Conservation (phyloP, 352 stramenopile genomes). For the Phytophthora fragariaefolia region DNA sequence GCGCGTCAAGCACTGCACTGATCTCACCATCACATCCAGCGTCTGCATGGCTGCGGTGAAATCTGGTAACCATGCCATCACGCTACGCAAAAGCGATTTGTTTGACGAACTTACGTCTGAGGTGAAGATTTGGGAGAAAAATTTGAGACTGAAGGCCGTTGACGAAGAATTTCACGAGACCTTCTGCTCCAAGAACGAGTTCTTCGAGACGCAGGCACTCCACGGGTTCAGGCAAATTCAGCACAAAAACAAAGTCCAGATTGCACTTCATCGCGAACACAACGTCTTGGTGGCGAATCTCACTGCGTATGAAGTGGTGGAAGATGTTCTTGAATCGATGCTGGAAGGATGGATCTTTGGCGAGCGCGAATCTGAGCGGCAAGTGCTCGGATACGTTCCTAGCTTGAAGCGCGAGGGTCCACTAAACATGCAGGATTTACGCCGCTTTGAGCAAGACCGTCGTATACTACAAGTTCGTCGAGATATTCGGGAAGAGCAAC, state of each 20-base stretch:
- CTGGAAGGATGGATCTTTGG: constrained; percentile 97
- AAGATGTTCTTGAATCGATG: constrained; percentile 95
- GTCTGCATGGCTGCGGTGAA: constrained; percentile 74
- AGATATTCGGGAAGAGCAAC: constrained; percentile 44
- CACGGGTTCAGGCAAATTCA: constrained; percentile 92
- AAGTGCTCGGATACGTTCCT: constrained; percentile 80
- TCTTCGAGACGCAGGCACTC: constrained; percentile 90
- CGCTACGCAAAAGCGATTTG: constrained; percentile 68
- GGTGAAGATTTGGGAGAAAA: constrained; percentile 71
- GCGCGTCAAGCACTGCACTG: constrained; percentile 62
- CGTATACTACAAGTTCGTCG: constrained; percentile 45
- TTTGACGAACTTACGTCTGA: constrained; percentile 79
- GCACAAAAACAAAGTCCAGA: constrained; percentile 76
- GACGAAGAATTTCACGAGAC: constrained; percentile 94
- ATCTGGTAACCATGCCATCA: constrained; percentile 51
- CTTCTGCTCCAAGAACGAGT: constrained; percentile 78
- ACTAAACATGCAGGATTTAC: constrained; percentile 74
- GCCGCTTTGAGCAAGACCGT: constrained; percentile 60
- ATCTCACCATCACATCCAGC: constrained; percentile 56
- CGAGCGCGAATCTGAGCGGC: constrained; percentile 84
- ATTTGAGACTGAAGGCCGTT: constrained; percentile 77
- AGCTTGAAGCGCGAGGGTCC: constrained; percentile 86
- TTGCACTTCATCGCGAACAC: constrained; percentile 88
- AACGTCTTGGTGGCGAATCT: constrained; percentile 86
- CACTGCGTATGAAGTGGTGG: constrained; percentile 91